These are phyloP conservation scores for Heritiera littoralis DNA, from an alignment of 345 rosid species.

Conservation along the genomic window DNA sequence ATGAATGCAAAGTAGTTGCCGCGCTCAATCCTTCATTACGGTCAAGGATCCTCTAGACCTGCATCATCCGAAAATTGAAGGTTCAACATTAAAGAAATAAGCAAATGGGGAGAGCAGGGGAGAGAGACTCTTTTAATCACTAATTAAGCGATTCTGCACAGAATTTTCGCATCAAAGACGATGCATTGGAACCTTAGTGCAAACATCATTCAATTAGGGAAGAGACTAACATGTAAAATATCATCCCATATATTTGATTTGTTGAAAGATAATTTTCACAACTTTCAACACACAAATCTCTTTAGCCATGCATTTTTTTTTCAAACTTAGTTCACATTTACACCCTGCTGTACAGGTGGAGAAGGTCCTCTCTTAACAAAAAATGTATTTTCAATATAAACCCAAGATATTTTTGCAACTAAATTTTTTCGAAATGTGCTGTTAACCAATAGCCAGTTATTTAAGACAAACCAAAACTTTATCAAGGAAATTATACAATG, in stretches of 20 bases:
- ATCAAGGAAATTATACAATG: neutral
- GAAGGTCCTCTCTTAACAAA: constrained; percentile 9
- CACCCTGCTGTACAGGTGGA: neutral
- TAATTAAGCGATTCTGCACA: neutral
- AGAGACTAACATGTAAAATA: neutral
- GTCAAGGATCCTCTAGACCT: constrained; percentile 8
- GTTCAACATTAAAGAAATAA: neutral
- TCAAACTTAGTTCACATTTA: neutral
- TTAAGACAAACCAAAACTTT: neutral
- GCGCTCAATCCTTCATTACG: neutral
- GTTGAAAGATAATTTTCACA: neutral
- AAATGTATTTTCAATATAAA: constrained; percentile 1
- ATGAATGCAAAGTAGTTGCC: neutral
- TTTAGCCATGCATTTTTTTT: neutral
- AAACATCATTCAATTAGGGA: neutral
- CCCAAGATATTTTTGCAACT: neutral
- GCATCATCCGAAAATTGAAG: neutral
- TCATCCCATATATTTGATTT: neutral
- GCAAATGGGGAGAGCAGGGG: neutral
- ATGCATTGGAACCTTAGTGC: neutral
- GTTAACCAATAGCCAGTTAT: neutral
- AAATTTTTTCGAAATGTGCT: neutral
- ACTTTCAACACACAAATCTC: neutral
- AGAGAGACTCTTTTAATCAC: neutral
- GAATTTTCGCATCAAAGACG: neutral